phyloP scores from a whole-genome alignment of 306 rosid species.

The Morella rubra region DNA sequence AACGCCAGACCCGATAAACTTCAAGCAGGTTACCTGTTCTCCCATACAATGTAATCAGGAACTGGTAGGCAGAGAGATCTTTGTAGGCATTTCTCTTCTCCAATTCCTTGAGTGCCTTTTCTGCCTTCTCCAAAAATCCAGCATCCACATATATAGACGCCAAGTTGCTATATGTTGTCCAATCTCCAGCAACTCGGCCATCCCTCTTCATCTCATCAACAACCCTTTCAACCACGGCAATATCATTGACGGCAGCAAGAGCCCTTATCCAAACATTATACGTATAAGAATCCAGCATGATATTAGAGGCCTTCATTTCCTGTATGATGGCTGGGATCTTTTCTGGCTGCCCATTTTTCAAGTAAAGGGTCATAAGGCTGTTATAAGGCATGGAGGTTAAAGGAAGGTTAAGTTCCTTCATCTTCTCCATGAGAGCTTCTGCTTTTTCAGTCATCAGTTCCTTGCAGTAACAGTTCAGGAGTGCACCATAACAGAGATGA shows the following conservation, averaged over 20 bases:
- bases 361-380: conserved; percentile 83
- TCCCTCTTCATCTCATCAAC: conserved; percentile 86
- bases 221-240: conserved; percentile 81
- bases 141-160: conserved; percentile 79
- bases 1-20: conserved; percentile 87
- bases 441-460: conserved; percentile 77
- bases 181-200: conserved; percentile 68
- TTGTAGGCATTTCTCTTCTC: conserved; percentile 65
- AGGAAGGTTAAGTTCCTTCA: conserved; percentile 80
- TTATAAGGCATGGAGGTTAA: conserved; percentile 67
- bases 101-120: conserved; percentile 72
- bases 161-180: conserved; percentile 87
- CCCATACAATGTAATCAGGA: conserved; percentile 79
- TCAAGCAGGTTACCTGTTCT: conserved; percentile 58
- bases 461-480: conserved; percentile 92
- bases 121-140: conserved; percentile 67
- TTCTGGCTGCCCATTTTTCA: conserved; percentile 56
- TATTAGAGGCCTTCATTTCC: conserved; percentile 66
- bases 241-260: conserved; percentile 70
- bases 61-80: conserved; percentile 73
- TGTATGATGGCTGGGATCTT: conserved; percentile 65
- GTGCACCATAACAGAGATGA: conserved; percentile 80
- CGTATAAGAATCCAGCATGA: conserved; percentile 62
- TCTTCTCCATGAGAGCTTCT: conserved; percentile 77
- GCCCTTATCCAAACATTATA: conserved; percentile 90